phyloP scores from a whole-genome alignment of 1,284 basidiomycete species.

The Hemileia vastatrix region DNA sequence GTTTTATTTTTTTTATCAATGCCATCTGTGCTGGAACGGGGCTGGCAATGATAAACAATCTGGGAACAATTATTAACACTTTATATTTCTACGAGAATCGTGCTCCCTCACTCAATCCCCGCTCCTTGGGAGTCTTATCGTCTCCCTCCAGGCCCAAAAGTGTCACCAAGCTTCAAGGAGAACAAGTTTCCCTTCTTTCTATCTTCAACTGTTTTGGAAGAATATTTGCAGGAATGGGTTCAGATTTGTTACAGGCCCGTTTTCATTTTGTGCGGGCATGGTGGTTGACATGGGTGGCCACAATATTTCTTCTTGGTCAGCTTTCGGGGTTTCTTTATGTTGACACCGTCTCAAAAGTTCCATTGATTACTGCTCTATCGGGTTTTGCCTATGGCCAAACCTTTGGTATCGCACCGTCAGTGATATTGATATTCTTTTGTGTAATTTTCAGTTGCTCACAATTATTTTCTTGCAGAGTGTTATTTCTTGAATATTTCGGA shows the following conservation, averaged over 20 bases:
- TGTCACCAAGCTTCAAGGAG: conserved; percentile 2
- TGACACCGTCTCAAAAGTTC: neutral
- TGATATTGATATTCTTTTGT: no score
- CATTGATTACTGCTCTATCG: neutral
- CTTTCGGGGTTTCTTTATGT: neutral
- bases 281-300: conserved; percentile 13
- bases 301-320: conserved; percentile 12
- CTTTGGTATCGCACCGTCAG: conserved; percentile 11
- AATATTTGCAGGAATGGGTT: conserved; percentile 10
- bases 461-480: no score
- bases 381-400: conserved; percentile 20
- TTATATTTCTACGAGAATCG: neutral
- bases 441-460: no score
- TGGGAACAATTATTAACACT: conserved; percentile 15
- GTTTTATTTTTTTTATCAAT: no score
- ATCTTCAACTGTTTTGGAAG: conserved; percentile 18
- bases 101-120: neutral
- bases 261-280: conserved; percentile 1
- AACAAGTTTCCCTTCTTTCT: conserved; percentile 9
- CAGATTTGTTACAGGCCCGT: conserved; percentile 4
- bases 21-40: no score
- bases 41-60: no score
- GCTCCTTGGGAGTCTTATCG: no score
- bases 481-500: conserved; percentile 15
- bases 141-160: neutral